Conservation (phyloP, 805 yeast species). For the Debaryomyces castellii region DNA sequence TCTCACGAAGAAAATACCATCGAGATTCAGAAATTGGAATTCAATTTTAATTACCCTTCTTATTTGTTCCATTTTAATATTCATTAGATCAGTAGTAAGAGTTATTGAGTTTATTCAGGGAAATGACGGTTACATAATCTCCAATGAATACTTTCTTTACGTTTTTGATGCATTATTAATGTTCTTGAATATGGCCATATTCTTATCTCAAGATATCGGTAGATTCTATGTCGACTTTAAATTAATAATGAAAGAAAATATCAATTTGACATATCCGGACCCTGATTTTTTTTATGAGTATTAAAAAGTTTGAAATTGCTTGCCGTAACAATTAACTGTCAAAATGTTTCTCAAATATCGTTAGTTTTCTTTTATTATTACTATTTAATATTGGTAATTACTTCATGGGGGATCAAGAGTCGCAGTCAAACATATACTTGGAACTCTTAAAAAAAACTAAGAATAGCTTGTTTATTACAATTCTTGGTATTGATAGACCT, state of each 20-base stretch:
- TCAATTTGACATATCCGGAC: too few relatives aligned
- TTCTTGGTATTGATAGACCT: too few relatives aligned
- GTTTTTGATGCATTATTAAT: constrained; percentile 27
- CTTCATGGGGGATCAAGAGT: too few relatives aligned
- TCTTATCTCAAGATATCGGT: constrained; percentile 3
- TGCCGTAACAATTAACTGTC: too few relatives aligned
- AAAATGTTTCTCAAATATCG: too few relatives aligned
- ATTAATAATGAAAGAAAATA: background rate
- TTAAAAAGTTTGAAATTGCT: too few relatives aligned
- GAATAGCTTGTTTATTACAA: too few relatives aligned
- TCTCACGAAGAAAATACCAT: background rate
- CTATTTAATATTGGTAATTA: too few relatives aligned
- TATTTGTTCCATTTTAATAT: constrained; percentile 15
- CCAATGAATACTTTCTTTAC: constrained; percentile 24
- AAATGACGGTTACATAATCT: constrained; percentile 18
- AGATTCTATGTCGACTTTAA: constrained; percentile 1
- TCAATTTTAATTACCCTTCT: constrained; percentile 5
- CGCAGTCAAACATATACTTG: too few relatives aligned
- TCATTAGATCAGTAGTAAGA: constrained; percentile 31
- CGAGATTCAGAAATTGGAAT: constrained; percentile 8
- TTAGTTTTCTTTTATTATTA: too few relatives aligned
- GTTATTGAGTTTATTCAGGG: constrained; percentile 30
- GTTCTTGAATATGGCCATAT: constrained; percentile 10
- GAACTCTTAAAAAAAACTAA: too few relatives aligned
- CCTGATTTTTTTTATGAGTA: too few relatives aligned